These are phyloP conservation scores for Phytopythium kandeliae DNA, from an alignment of 352 stramenopile genomes.

Conservation along the genomic window DNA sequence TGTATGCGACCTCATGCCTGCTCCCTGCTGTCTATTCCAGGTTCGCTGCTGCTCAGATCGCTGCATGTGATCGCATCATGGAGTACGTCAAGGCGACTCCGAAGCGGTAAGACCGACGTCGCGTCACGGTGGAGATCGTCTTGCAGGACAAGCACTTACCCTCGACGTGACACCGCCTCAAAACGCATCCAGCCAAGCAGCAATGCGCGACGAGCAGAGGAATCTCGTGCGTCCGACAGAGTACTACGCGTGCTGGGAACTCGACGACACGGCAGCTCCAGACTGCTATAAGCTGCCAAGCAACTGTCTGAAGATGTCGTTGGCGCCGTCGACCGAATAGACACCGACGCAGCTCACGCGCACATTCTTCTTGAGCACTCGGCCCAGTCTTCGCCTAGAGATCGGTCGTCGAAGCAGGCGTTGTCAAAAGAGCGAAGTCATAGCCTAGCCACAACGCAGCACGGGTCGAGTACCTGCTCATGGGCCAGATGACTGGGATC, in stretches of 20 bases:
- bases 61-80: slow-evolving; percentile 34
- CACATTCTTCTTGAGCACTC: slow-evolving; percentile 89
- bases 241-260: slow-evolving; percentile 43
- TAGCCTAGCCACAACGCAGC: not conserved
- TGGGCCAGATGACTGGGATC: slow-evolving; percentile 34
- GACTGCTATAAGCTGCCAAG: slow-evolving; percentile 8
- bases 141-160: no score
- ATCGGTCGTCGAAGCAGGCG: not conserved
- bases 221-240: slow-evolving; percentile 12
- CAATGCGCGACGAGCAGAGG: not conserved
- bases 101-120: slow-evolving; percentile 17
- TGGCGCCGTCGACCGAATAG: slow-evolving; percentile 93
- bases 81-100: slow-evolving; percentile 18
- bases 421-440: not conserved
- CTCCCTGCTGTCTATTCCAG: not conserved
- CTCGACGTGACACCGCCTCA: no score
- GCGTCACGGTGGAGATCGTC: no score
- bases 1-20: not conserved
- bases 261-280: slow-evolving; percentile 9
- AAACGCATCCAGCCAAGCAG: not conserved
- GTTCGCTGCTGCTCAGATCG: slow-evolving; percentile 25
- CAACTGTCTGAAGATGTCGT: slow-evolving; percentile 76
- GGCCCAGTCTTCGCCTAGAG: slow-evolving; percentile 86
- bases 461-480: slow-evolving; percentile 28
- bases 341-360: slow-evolving; percentile 93